A percentile compares a stretch with the other conserved stretches of the same genome.
Evolutionary conservation across 768 basidiomycete genomes (phyloP).

Genomic region (Termitomyces bulborhizus): DNA sequence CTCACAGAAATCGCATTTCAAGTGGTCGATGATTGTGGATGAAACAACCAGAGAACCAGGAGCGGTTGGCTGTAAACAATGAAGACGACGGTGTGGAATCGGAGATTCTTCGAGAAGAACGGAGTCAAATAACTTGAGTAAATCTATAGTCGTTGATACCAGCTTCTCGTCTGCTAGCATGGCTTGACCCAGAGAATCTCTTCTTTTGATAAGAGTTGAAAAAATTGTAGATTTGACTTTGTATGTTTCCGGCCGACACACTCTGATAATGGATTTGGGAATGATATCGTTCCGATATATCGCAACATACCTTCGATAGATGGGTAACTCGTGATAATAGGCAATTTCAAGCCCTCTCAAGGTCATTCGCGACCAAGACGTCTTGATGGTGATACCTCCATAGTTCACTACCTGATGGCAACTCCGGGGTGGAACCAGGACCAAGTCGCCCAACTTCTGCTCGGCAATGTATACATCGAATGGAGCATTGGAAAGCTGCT

Average conservation of each 20-base stretch:
- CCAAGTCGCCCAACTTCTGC: slow-evolving; percentile 71
- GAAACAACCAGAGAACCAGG: neutral
- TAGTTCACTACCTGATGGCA: slow-evolving; percentile 82
- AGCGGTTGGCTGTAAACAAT: slow-evolving; percentile 5
- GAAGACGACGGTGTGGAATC: slow-evolving; percentile 18
- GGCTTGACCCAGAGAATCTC: neutral
- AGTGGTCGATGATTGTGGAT: slow-evolving; percentile 19
- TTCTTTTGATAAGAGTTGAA: slow-evolving; percentile 38
- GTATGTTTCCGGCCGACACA: slow-evolving; percentile 78
- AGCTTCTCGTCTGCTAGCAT: slow-evolving; percentile 5
- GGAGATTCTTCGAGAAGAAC: slow-evolving; percentile 45
- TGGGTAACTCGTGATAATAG: slow-evolving; percentile 66
- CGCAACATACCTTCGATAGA: slow-evolving; percentile 63
- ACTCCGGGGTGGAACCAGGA: slow-evolving; percentile 74
- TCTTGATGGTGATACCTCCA: slow-evolving; percentile 78
- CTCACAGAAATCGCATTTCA: slow-evolving; percentile 74
- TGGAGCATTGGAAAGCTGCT: slow-evolving; percentile 58
- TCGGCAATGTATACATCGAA: slow-evolving; percentile 67
- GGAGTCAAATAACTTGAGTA: slow-evolving; percentile 44
- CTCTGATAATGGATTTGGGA: slow-evolving; percentile 33
- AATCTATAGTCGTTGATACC: slow-evolving; percentile 21
- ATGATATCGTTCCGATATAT: neutral
- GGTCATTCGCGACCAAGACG: slow-evolving; percentile 86
- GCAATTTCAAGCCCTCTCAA: slow-evolving; percentile 52
- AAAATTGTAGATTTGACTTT: slow-evolving; percentile 64